Conservation (phyloP, 345 rosid species). For the Arabidopsis thaliana region DNA sequence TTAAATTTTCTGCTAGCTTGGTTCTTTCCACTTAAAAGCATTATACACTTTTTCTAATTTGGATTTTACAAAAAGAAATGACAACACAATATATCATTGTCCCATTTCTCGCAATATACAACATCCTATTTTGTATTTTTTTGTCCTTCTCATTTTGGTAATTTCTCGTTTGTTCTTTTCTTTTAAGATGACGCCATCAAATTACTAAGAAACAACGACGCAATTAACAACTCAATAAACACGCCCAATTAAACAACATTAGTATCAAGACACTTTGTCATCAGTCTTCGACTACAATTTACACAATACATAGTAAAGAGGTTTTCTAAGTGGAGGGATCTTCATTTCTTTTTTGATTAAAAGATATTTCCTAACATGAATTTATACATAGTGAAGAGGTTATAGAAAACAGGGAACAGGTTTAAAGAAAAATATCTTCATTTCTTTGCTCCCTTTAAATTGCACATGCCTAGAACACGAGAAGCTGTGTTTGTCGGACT, state of each 20-base stretch:
- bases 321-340: no score
- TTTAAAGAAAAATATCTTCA: not conserved
- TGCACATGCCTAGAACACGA: not conserved
- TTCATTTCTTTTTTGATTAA: no score
- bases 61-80: conserved; percentile 26
- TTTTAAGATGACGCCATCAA: not conserved
- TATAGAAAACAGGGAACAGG: no score
- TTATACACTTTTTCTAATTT: conserved; percentile 2
- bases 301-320: no score
- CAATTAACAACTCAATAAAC: not conserved
- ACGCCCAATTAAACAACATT: not conserved
- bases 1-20: not conserved
- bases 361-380: no score
- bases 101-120: conserved; percentile 1
- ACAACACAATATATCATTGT: conserved; percentile 36
- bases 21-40: conserved; percentile 1
- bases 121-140: conserved; percentile 8
- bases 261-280: conserved; percentile 1
- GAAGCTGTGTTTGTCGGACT: not conserved
- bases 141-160: not conserved
- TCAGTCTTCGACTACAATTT: no score
- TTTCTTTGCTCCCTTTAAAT: not conserved
- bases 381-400: no score
- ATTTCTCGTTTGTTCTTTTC: conserved; percentile 20
- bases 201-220: not conserved